A percentile compares a stretch with the other conserved stretches of the same genome.
phyloP scores from a whole-genome alignment of 805 yeast genomes.

The Ogataea degrootiae region DNA sequence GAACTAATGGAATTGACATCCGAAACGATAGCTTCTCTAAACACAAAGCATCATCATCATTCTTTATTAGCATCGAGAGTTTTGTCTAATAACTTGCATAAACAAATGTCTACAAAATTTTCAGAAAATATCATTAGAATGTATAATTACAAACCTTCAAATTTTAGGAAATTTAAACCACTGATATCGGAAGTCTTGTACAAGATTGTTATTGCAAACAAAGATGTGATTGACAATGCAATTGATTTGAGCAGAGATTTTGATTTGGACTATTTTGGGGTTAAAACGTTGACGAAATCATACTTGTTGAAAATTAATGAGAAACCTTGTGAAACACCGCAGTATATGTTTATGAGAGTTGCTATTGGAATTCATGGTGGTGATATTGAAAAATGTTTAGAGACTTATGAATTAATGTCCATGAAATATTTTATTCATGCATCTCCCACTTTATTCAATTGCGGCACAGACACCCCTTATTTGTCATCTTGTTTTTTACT shows the following conservation, averaged over 20 bases:
- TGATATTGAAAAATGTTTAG: constrained; percentile 59
- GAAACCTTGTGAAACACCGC: constrained; percentile 83
- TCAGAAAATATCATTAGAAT: constrained; percentile 66
- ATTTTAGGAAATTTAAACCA: constrained; percentile 54
- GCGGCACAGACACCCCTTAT: constrained; percentile 82
- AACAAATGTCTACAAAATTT: constrained; percentile 73
- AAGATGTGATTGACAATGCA: constrained; percentile 60
- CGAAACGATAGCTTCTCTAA: constrained; percentile 92
- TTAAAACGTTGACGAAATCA: constrained; percentile 86
- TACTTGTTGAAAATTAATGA: constrained; percentile 67
- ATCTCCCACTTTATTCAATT: constrained; percentile 90
- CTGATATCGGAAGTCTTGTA: constrained; percentile 60
- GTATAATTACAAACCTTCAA: constrained; percentile 67
- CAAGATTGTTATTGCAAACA: constrained; percentile 52
- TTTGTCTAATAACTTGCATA: constrained; percentile 78
- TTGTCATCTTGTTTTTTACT: constrained; percentile 90
- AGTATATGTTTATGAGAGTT: constrained; percentile 85
- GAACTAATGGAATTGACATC: constrained; percentile 55
- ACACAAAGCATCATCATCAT: constrained; percentile 91
- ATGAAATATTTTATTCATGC: constrained; percentile 86
- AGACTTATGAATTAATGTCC: constrained; percentile 88
- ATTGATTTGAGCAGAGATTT: constrained; percentile 72
- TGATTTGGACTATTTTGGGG: constrained; percentile 78
- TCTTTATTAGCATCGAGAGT: constrained; percentile 89
- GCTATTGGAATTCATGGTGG: constrained; percentile 84